Evolutionary conservation across 1,284 basidiomycete species (phyloP), one percentile per base, ranked within the genome.

Genomic region (Ganoderma boninense): DNA sequence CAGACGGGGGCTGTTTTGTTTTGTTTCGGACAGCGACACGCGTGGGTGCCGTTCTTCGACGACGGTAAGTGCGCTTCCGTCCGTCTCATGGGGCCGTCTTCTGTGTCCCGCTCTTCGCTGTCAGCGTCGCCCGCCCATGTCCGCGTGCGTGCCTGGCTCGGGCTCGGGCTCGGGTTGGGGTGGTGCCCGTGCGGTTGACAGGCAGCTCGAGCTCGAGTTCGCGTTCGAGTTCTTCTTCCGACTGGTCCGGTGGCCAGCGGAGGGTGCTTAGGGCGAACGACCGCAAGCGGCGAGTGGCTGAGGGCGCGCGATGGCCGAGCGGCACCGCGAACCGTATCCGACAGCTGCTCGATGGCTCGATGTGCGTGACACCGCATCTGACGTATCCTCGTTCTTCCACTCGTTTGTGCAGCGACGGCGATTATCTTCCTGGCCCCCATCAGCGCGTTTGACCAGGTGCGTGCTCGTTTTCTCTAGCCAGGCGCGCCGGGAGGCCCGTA

Each of bases 1-100:
- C 38, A 16, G 38, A 18, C 46, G 46, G 46, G n/a, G 46, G n/a
- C 7, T 6, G 3, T 38, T 38, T 6, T 38, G 23, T 52, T 67
- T 26, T 23, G 49, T 43, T 73, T 64, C 16, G 40, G 67, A 54
- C 78, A 95, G 91, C 83, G 93, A 75, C 91, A 90, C 75, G 89
- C 90, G 20, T 95, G 93, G 93, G 88, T 91, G 62, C 92, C 93
- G 46, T 95, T 89, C 80, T 95, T 95, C 76, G 93, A 95, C 78
- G 92, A 94, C 79, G 92, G 92, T 91, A 79, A 77, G 86, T 82
- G 77, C 77, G 67, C 18, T 62, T 57, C 29, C 60, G 40, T 20
- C 23, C 10, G 35, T n/a, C 14, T 10, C 38, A 10, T 38, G 38
- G 38, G 18, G 4, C 18, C 18, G 57, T 35, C 57, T 60, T 60